A percentile compares a stretch with the other conserved stretches of the same genome.
phyloP scores from a whole-genome alignment of 305 asterid species.

The Solanum hybrid region DNA sequence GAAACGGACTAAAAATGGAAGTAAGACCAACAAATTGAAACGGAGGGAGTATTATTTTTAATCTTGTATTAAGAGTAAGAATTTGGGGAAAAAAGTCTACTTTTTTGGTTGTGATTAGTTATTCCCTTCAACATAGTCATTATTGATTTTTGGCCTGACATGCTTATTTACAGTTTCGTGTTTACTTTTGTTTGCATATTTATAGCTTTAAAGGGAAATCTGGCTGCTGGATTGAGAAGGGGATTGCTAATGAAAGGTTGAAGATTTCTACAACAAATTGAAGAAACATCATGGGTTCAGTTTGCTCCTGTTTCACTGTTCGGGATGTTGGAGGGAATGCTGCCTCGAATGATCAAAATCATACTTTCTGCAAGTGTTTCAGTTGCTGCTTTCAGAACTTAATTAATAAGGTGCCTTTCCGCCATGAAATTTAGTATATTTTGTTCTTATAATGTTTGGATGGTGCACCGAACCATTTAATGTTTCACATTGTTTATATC shows the following conservation, averaged over 20 bases:
- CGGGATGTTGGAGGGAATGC: constrained; percentile 2
- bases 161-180: neutral
- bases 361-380: constrained; percentile 12
- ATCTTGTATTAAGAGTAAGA: neutral
- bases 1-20: neutral
- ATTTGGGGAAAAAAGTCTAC: neutral
- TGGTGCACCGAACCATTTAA: neutral
- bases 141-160: neutral
- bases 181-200: neutral
- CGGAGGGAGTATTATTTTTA: neutral
- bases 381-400: constrained; percentile 23
- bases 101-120: neutral
- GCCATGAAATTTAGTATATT: neutral
- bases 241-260: neutral
- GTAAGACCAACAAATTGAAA: neutral
- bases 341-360: constrained; percentile 5
- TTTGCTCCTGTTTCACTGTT: constrained; percentile 31
- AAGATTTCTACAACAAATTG: constrained; percentile 4
- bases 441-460: neutral
- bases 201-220: neutral
- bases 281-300: constrained; percentile 31
- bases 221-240: neutral
- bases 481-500: neutral
- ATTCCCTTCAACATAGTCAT: neutral
- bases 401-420: constrained; percentile 20